Evolutionary conservation across 2,329 filamentous ascomycete species (phyloP).

Genomic region (Fusarium subtropicale): DNA sequence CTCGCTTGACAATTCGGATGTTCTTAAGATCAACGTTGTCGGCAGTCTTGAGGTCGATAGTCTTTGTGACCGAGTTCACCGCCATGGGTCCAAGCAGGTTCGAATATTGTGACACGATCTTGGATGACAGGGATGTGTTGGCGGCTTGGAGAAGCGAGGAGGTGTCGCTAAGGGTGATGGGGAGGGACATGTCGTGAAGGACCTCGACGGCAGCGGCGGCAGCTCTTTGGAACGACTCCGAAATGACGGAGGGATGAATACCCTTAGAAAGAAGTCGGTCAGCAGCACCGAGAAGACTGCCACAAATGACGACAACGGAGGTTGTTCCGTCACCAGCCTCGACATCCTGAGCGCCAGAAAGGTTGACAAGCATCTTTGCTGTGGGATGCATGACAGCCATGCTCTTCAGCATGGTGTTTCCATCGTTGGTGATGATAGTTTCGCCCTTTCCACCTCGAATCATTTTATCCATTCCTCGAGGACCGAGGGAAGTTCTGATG

Average conservation of each 20-base stretch:
- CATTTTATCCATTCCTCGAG: constrained; percentile 99
- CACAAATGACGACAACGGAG: constrained; percentile 97
- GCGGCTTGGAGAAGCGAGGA: constrained; percentile 93
- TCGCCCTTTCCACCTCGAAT: constrained; percentile 97
- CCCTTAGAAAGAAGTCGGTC: constrained; percentile 91
- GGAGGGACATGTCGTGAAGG: constrained; percentile 94
- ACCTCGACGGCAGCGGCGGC: constrained; percentile 89
- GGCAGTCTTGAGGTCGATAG: constrained; percentile 94
- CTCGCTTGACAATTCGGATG: constrained; percentile 97
- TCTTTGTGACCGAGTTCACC: constrained; percentile 94
- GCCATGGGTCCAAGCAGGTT: constrained; percentile 97
- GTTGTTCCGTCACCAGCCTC: constrained; percentile 99
- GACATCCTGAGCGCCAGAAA: constrained; percentile 96
- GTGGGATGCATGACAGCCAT: constrained; percentile 99
- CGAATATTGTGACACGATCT: constrained; percentile 98
- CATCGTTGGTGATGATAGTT: constrained; percentile 99
- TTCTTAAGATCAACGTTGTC: constrained; percentile 97
- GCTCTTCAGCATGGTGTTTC: constrained; percentile 98
- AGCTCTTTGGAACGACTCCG: constrained; percentile 96
- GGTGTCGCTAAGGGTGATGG: constrained; percentile 88
- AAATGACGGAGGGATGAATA: constrained; percentile 97
- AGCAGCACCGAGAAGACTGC: constrained; percentile 91
- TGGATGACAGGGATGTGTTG: constrained; percentile 96
- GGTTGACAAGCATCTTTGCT: constrained; percentile 98
- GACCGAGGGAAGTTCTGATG: constrained; percentile 94